Evolutionary conservation across 176 grass and related monocot species (phyloP), one percentile per base, ranked within the genome.

Genomic region (Carex littledalei): DNA sequence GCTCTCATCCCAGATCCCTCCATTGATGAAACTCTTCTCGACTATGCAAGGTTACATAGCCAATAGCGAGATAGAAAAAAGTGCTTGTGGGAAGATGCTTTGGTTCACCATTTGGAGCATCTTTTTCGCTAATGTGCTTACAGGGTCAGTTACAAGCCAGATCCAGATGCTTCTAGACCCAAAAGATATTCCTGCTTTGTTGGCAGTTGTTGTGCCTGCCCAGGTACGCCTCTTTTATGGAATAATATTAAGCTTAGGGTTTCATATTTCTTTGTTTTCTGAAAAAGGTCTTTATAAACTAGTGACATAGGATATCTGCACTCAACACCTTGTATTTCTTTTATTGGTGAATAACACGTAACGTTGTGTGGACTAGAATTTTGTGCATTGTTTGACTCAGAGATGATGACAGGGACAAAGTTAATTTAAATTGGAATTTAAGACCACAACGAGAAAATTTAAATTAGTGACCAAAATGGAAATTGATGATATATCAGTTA

Each of bases 11-110:
- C 89, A 63, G 66, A 90, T 99, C 62, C 96, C 96, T 72, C 71
- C 91, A 24, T 70, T 95, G 85, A 95, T 95, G 93, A 99, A 95
- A 86, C 5, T 86, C 32, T 95, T 95, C 92, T 99, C 96, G 0
- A 91, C 90, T 24, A 95, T 99, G 90, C 91, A 99, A 99, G 93
- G 95, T 63, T 95, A 90, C 87, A 80, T 93, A 53, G 89, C 93
- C 62, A 75, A 74, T 58, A 98, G 91, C 89, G 86, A 86, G 83
- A 98, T 95, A 81, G 95, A 98, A 85, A 88, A 81, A 90, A 95
- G 93, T 92, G 93, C 95, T 67, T 98, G 95, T 84, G 84, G 85
- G 67, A 99, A 95, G 88, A 96, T 99, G 97, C 91, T 99, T 79
- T 84, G 84, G 54, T 99, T 99, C 86, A 95, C 88, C 49, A 92